Conservation (phyloP, 192 early-diverging fungal species). For the Backusella parvicylindrica region DNA sequence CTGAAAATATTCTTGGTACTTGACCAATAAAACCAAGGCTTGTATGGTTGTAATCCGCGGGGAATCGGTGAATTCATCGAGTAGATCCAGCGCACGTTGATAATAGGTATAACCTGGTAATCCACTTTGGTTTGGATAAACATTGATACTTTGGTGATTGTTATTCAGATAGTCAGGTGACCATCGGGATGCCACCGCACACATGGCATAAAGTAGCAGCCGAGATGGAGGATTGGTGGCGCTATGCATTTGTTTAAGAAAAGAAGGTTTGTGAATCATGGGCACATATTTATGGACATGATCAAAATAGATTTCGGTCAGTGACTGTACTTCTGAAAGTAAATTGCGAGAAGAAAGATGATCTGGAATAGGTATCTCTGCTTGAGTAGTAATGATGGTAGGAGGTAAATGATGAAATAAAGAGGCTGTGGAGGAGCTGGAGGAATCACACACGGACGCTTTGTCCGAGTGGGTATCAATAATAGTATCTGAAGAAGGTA, state of each 20-base stretch:
- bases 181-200: slow-evolving; percentile 49
- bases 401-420: not conserved
- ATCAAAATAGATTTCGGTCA: slow-evolving; percentile 47
- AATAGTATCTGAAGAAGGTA: not conserved
- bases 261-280: slow-evolving; percentile 51
- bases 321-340: not conserved
- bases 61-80: slow-evolving; percentile 48
- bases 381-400: not conserved
- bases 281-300: slow-evolving; percentile 51
- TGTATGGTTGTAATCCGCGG: slow-evolving; percentile 52
- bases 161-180: slow-evolving; percentile 12
- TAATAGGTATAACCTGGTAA: slow-evolving; percentile 26
- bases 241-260: slow-evolving; percentile 43
- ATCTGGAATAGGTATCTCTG: slow-evolving; percentile 3
- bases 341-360: not conserved
- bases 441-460: slow-evolving; percentile 7
- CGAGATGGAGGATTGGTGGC: slow-evolving; percentile 47
- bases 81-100: slow-evolving; percentile 23
- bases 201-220: slow-evolving; percentile 50
- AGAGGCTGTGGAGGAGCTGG: slow-evolving; percentile 7
- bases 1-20: slow-evolving; percentile 49
- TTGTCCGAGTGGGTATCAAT: slow-evolving; percentile 16
- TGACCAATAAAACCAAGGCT: slow-evolving; percentile 45
- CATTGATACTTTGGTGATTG: not conserved
- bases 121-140: not conserved